Percentiles rank a stretch among this genome's conserved stretches.
phyloP scores from a whole-genome alignment of 371 early-diverging fungal species.

The Actinomortierella ambigua region DNA sequence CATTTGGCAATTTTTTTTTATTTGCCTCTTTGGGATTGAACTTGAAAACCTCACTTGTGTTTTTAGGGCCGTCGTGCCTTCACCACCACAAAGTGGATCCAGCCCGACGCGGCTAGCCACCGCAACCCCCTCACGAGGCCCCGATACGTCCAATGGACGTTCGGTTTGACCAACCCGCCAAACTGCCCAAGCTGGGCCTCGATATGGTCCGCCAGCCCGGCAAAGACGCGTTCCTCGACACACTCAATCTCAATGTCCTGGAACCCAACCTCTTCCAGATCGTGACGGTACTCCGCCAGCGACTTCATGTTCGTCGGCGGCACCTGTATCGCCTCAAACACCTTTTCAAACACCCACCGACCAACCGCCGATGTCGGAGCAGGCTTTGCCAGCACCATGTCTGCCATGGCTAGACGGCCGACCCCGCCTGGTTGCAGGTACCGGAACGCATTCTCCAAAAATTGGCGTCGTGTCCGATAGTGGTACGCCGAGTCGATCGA shows the following conservation, averaged over 20 bases:
- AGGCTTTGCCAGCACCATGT: conserved; percentile 40
- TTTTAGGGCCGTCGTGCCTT: conserved; percentile 10
- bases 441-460: conserved; percentile 44
- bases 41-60: too few relatives aligned
- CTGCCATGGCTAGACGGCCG: conserved; percentile 32
- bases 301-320: conserved; percentile 35
- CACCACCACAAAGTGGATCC: conserved; percentile 41
- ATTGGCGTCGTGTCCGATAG: conserved; percentile 56
- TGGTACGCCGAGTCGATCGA: conserved; percentile 67
- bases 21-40: too few relatives aligned
- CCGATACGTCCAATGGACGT: conserved; percentile 40
- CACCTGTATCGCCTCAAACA: conserved; percentile 30
- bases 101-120: conserved; percentile 39
- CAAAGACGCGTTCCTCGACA: conserved; percentile 36
- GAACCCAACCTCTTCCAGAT: conserved; percentile 32
- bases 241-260: conserved; percentile 41
- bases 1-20: too few relatives aligned
- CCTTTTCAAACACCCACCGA: conserved; percentile 13
- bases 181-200: conserved; percentile 23
- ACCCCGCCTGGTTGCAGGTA: conserved; percentile 32
- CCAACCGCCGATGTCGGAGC: conserved; percentile 22
- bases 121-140: conserved; percentile 21
- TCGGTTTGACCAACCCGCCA: conserved; percentile 33
- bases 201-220: conserved; percentile 31
- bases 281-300: conserved; percentile 27